Base-by-base conservation (phyloP, 2,329 filamentous ascomycete genomes). In the Hypoxylon sp. region DNA sequence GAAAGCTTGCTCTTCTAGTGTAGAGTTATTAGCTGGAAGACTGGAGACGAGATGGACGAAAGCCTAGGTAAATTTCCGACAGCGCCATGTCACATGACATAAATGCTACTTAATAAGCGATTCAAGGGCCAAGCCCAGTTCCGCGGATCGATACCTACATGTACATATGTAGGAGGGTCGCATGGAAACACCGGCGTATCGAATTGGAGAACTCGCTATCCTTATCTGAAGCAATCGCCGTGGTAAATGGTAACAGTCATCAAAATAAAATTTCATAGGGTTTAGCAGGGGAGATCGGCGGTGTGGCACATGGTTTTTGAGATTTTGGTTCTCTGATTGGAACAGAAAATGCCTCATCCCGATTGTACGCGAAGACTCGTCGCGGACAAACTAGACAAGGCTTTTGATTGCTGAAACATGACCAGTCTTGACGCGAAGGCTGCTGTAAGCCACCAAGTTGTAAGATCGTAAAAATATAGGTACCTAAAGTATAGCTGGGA, bases 301-400 rank as follows among this genome's bases (percentile, higher is more conserved):
- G 39, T 39, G 39, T 56, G n/a, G 37, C 57, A 52, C 57, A 57
- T 57, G 63, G 37, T 10, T 37, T 29, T 29, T 37, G 22, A 37
- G 63, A 17, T 52, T 44, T 35, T 56, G 19, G 19, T 22, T 1
- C 46, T 17, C 29, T 5, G 33, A 48, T 46, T 46, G 39, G 56
- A 19, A n/a, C 6, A 35, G 44, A 56, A 68, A 68, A 65, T 70
- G 35, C 54, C 68, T 70, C 68, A 70, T 68, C 33, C 68, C 68
- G 68, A 65, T 39, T 22, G 39, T 70, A 70, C 57, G 68, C 65
- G 61, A 53, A 8, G 3, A 51, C 39, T 19, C 8, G 39, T 44
- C 39, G 39, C 39, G 39, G 17, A 22, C 8, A 44, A 19, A 17
- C n/a, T 3, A 10, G 19, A 3, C 29, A 31, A 33, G 46, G 46